These are phyloP conservation scores for Penicillium thymicola DNA, from an alignment of 2,329 filamentous ascomycete genomes.

Conservation along the genomic window DNA sequence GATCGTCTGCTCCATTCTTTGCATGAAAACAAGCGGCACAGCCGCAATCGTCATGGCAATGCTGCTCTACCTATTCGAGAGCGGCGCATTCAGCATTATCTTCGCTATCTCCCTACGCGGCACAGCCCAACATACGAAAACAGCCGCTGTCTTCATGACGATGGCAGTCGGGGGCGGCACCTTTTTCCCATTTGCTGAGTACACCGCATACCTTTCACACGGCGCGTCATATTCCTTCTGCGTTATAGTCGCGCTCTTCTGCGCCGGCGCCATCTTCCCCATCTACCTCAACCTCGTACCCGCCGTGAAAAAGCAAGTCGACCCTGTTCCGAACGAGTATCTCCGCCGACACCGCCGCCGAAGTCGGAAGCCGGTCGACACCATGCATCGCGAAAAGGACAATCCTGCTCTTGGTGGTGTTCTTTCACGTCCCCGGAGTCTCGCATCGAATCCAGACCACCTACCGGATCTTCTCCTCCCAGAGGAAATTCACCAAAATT, in stretches of 20 bases:
- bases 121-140: conserved; percentile 57
- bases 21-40: conserved; percentile 48
- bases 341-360: conserved; percentile 30
- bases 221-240: conserved; percentile 50
- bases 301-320: conserved; percentile 50
- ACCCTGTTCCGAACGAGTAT: conserved; percentile 45
- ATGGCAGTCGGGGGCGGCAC: conserved; percentile 54
- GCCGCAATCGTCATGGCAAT: conserved; percentile 49
- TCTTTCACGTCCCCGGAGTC: conserved; percentile 29
- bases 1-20: conserved; percentile 51
- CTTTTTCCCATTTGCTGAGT: conserved; percentile 55
- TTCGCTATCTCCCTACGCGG: conserved; percentile 59
- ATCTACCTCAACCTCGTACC: conserved; percentile 52
- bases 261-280: conserved; percentile 52
- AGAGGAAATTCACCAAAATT: conserved; percentile 11
- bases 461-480: conserved; percentile 19
- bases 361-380: conserved; percentile 8
- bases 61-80: conserved; percentile 59
- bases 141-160: conserved; percentile 53
- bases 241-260: conserved; percentile 53
- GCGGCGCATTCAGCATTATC: conserved; percentile 58
- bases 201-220: conserved; percentile 40
- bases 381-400: conserved; percentile 28
- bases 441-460: conserved; percentile 23
- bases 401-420: conserved; percentile 31